Conservation (phyloP, 2,329 filamentous ascomycete species). For the Apiospora sp. region DNA sequence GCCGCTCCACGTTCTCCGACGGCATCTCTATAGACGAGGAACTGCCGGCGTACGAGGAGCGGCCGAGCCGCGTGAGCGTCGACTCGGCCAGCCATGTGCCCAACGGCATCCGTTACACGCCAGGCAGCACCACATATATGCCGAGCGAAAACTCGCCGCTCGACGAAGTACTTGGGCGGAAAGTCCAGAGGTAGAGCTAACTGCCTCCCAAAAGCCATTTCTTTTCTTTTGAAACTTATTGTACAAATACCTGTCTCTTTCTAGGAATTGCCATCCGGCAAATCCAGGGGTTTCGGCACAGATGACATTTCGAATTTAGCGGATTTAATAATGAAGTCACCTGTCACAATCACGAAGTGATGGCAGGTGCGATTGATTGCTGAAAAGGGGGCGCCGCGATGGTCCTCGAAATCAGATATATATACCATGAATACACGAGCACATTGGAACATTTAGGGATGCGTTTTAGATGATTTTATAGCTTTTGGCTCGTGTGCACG, state of each 20-base stretch:
- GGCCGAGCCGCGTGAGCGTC: neutral
- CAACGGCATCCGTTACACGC: constrained; percentile 15
- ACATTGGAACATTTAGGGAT: neutral
- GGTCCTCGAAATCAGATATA: neutral
- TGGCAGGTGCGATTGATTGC: neutral
- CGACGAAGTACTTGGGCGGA: constrained; percentile 13
- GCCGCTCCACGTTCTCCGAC: constrained; percentile 23
- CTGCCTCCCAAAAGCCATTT: neutral
- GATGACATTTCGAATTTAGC: neutral
- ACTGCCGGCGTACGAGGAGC: constrained; percentile 26
- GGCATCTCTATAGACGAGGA: constrained; percentile 25
- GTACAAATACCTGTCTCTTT: neutral
- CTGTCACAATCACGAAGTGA: constrained; percentile 19
- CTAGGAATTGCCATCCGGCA: no score
- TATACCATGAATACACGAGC: neutral
- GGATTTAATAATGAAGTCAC: neutral
- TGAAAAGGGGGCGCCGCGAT: neutral
- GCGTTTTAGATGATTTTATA: neutral
- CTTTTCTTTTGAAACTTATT: neutral
- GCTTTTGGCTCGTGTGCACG: neutral
- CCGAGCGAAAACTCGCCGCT: constrained; percentile 6
- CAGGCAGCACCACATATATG: neutral
- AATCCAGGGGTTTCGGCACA: neutral
- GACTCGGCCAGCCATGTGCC: constrained; percentile 14
- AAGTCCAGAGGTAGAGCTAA: neutral